Conservation (phyloP, 192 early-diverging fungal genomes). For the Piromyces sp. region DNA sequence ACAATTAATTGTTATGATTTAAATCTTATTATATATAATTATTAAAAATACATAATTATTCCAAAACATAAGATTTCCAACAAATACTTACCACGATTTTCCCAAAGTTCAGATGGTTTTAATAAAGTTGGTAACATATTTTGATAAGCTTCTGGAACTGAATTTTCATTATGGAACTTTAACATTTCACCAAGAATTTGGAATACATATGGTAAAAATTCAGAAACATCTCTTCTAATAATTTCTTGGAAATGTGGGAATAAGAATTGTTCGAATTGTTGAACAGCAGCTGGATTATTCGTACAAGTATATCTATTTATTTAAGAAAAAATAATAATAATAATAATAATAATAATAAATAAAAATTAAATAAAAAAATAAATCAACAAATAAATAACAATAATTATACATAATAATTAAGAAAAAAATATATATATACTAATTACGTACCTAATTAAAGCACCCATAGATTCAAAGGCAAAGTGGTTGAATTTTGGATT, state of each 20-base stretch:
- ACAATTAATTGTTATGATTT: not conserved
- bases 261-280: constrained; percentile 67
- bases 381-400: too few relatives aligned
- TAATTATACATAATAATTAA: too few relatives aligned
- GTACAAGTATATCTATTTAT: constrained; percentile 56
- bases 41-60: too few relatives aligned
- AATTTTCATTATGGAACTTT: constrained; percentile 44
- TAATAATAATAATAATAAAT: constrained; percentile 3
- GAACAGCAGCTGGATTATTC: constrained; percentile 42
- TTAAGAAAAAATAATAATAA: not conserved
- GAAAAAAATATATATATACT: not conserved
- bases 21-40: too few relatives aligned
- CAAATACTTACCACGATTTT: constrained; percentile 38
- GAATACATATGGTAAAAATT: constrained; percentile 94
- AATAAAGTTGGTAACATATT: constrained; percentile 58
- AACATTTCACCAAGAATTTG: constrained; percentile 84
- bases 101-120: constrained; percentile 65
- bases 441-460: constrained; percentile 43
- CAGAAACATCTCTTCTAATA: constrained; percentile 64
- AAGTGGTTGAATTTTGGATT: constrained; percentile 98
- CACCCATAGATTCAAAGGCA: constrained; percentile 80
- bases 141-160: constrained; percentile 56
- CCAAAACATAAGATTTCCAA: too few relatives aligned
- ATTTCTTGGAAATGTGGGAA: constrained; percentile 83
- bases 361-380: too few relatives aligned